Base-by-base conservation (phyloP, 2,329 filamentous ascomycete genomes). In the Fusarium aywerte region DNA sequence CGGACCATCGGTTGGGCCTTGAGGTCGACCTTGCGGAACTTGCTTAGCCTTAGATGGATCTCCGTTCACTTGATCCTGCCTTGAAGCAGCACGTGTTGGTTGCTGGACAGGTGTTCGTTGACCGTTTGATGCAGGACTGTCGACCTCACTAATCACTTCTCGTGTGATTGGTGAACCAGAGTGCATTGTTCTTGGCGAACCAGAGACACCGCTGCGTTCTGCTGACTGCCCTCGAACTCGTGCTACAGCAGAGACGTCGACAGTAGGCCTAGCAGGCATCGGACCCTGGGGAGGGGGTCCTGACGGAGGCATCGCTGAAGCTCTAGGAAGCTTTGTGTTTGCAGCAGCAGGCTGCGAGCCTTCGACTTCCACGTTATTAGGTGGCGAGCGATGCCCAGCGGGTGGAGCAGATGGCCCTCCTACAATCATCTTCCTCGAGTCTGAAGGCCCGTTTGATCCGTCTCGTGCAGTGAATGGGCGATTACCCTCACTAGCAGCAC, bases 1-100 rank as follows among this genome's bases (percentile, higher is more conserved):
- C 3, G 84, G 85, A 71, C 87, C 91, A 67, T 96, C 92, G 13
- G 92, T 81, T 0, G 91, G 91, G 27, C 85, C 84, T 73, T 90
- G 89, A 33, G 85, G 82, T 18, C 87, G 84, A 25, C 49, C 68
- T 53, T 76, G 75, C n/a, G 70, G 74, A 29, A 47, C 45, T 20
- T 64, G 76, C 48, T 78, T 78, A 23, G 69, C 69, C 59, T 78
- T 85, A n/a, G 70, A 48, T 3, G 69, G 23, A 15, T 76, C 74
- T 12, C 65, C 62, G 33, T 73, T 76, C 11, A 51, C 63, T 13
- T 75, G 62, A 18, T 84, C 78, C 44, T 77, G 70, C 65, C 76
- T 79, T 42, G 80, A 77, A 33, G 73, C 75, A 58, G 76, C 70
- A 68, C 80, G 76, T 32, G 73, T 44, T 43, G 73, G 67, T 58